Evolutionary conservation across 352 stramenopile genomes (phyloP).

Genomic region (Phytopythium chamaehyphon): DNA sequence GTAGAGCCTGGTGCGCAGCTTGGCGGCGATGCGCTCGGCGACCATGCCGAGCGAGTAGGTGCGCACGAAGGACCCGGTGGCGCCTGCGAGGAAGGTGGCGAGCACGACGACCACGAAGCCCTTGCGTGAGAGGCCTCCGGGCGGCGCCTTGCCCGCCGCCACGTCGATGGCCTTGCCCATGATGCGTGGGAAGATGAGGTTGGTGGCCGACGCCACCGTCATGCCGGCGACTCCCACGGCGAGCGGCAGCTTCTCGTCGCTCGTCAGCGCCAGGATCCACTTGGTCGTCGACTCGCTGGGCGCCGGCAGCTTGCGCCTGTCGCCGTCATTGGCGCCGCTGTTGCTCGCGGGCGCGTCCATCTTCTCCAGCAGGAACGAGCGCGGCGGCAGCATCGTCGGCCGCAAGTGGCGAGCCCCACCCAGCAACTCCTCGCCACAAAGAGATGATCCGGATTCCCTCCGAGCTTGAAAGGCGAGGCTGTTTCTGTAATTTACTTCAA

Average conservation of each 20-base stretch:
- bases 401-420: neutral
- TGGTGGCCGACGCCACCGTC: constrained; percentile 82
- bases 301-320: constrained; percentile 6
- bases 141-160: constrained; percentile 67
- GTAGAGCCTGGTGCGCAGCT: constrained; percentile 77
- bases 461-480: too few species aligned
- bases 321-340: constrained; percentile 7
- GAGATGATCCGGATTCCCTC: too few species aligned
- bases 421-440: neutral
- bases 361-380: constrained; percentile 72
- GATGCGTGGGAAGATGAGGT: constrained; percentile 86
- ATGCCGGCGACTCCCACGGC: constrained; percentile 72
- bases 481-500: too few species aligned
- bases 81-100: constrained; percentile 79
- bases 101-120: constrained; percentile 85
- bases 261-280: constrained; percentile 67
- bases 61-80: constrained; percentile 83
- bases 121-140: constrained; percentile 69
- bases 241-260: constrained; percentile 66
- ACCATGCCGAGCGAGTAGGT: constrained; percentile 89
- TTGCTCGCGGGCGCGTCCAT: constrained; percentile 29
- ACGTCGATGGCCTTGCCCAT: constrained; percentile 89
- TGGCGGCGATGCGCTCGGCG: constrained; percentile 75
- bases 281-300: constrained; percentile 37
- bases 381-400: constrained; percentile 46